phyloP scores from a whole-genome alignment of 2,329 filamentous ascomycete species.

The Arthrocladium fulminans region DNA sequence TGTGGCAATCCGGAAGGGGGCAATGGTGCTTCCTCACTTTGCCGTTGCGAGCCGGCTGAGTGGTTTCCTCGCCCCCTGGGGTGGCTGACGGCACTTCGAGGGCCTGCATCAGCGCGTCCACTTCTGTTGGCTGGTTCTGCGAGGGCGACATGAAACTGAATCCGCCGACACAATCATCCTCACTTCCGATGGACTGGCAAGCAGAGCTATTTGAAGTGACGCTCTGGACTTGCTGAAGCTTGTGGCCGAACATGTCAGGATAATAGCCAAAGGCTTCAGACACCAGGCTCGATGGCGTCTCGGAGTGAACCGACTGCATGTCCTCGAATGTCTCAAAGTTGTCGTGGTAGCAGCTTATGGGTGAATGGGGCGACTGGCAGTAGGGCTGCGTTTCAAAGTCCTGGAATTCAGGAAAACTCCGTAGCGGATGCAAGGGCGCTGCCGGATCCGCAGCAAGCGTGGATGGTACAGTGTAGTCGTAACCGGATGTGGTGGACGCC shows the following conservation, averaged over 20 bases:
- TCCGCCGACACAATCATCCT: slow-evolving; percentile 21
- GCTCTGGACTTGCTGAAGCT: background rate
- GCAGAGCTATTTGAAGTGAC: background rate
- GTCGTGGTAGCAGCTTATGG: slow-evolving; percentile 5
- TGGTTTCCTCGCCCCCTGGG: slow-evolving; percentile 29
- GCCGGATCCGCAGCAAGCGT: background rate
- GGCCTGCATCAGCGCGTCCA: slow-evolving; percentile 80
- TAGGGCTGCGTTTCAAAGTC: background rate
- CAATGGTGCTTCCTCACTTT: slow-evolving; percentile 59
- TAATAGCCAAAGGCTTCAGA: slow-evolving; percentile 11
- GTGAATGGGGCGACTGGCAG: slow-evolving; percentile 2
- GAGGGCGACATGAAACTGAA: slow-evolving; percentile 53
- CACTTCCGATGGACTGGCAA: background rate
- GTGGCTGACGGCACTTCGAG: slow-evolving; percentile 49
- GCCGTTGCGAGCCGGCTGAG: slow-evolving; percentile 32
- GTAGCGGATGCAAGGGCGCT: background rate
- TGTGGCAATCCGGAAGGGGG: slow-evolving; percentile 62
- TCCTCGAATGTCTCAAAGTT: slow-evolving; percentile 12
- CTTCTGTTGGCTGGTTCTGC: slow-evolving; percentile 47
- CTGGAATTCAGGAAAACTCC: background rate
- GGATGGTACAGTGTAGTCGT: background rate
- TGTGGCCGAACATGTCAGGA: background rate
- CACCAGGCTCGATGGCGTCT: slow-evolving; percentile 19
- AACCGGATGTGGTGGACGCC: background rate
- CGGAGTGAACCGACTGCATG: slow-evolving; percentile 19